Evolutionary conservation across 1,284 basidiomycete genomes (phyloP), one percentile per base, ranked within the genome.

Genomic region (Boletus semigastroideus): DNA sequence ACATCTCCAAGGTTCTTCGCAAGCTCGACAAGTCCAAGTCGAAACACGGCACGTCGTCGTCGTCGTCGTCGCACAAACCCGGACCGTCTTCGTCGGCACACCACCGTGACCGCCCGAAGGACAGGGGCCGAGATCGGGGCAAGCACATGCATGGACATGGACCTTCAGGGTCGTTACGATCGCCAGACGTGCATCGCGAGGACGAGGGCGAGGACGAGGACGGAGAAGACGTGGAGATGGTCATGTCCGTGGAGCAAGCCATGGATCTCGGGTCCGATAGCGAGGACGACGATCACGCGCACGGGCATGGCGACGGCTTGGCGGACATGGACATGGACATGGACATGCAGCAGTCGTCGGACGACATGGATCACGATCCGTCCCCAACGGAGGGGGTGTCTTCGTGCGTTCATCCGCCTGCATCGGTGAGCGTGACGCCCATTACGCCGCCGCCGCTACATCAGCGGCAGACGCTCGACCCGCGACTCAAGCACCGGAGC

Each of bases 1-100:
- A 87, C 65, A 84, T 90, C 48, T 67, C 72, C 46, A 90, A 90
- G 69, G 68, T 90, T 12, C 68, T 89, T 16, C 78, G 78, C 41
- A 86, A 80, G 60, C 66, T 86, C 36, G 81, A 85, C 46, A 86
- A 85, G 66, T 72, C 78, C 6, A 70, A 57, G 39, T 60, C 56
- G 6, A 68, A 49, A 42, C 50, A 39, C 11, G 36, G 45, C 20
- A 31, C 54, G 13, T 57, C 56, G 14, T 54, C n/a, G n/a, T n/a
- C n/a, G n/a, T n/a, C n/a, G n/a, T n/a, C n/a, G n/a, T n/a, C n/a
- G n/a, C n/a, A 48, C 19, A 58, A 52, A 36, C 50, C 61, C 0
- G 61, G 54, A 6, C 61, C 53, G 20, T 60, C 64, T 7, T 61
- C 59, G 13, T 64, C 59, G 6, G 12, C 30, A 31, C 30, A 31